A percentile compares a stretch with the other conserved stretches of the same genome.
Conservation (phyloP, 208 protist genomes). For the Leptomonas pyrrhocoris region DNA sequence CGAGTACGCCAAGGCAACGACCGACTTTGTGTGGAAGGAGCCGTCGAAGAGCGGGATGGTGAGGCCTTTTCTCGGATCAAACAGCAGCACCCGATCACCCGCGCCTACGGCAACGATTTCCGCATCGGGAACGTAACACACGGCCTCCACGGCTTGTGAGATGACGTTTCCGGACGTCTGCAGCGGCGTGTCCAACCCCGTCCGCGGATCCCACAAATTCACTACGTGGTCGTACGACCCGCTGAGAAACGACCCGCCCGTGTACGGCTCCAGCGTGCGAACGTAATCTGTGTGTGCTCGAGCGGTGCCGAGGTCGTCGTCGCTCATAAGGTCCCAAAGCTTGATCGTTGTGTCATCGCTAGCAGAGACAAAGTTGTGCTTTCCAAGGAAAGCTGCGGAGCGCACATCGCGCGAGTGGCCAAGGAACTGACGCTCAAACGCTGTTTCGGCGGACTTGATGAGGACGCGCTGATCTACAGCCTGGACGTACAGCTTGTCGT, state of each 20-base stretch:
- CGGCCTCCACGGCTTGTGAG: conserved; percentile 56
- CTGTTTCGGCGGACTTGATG: conserved; percentile 75
- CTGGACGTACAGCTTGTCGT: conserved; percentile 83
- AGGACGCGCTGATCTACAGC: conserved; percentile 78
- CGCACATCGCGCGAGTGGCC: conserved; percentile 82
- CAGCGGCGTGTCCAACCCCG: conserved; percentile 54
- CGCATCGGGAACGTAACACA: conserved; percentile 47
- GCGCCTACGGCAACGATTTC: conserved; percentile 50
- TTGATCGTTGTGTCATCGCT: conserved; percentile 86
- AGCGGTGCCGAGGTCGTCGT: conserved; percentile 55
- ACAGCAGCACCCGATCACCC: conserved; percentile 66
- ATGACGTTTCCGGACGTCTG: conserved; percentile 41
- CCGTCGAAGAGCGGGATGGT: conserved; percentile 42
- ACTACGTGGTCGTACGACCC: conserved; percentile 88
- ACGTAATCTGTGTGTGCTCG: conserved; percentile 87
- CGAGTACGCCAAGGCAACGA: conserved; percentile 71
- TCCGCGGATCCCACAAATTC: conserved; percentile 82
- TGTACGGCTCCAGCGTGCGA: conserved; percentile 64
- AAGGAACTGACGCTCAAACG: conserved; percentile 81
- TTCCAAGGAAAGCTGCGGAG: conserved; percentile 69
- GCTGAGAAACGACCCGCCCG: conserved; percentile 70
- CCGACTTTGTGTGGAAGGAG: conserved; percentile 84
- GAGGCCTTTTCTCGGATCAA: conserved; percentile 78
- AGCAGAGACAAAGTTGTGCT: conserved; percentile 79
- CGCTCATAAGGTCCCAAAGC: conserved; percentile 80